A percentile compares a stretch with the other conserved stretches of the same genome.
phyloP scores from a whole-genome alignment of 257 asterid species.

The Solanum chilense region DNA sequence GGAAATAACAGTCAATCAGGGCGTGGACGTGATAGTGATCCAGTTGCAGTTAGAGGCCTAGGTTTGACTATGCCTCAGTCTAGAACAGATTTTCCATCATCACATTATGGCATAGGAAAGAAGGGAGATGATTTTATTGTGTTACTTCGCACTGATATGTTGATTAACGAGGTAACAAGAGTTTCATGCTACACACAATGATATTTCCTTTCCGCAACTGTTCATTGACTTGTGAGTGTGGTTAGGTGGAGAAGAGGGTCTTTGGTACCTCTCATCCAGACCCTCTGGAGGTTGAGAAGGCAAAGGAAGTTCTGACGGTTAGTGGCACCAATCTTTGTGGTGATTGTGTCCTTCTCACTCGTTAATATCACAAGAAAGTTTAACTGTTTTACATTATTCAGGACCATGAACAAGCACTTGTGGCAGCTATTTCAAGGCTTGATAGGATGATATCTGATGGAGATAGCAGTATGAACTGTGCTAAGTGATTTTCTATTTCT shows the following conservation, averaged over 20 bases:
- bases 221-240: neutral
- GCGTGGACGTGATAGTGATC: neutral
- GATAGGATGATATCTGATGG: neutral
- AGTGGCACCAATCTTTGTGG: neutral
- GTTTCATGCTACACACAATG: neutral
- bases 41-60: neutral
- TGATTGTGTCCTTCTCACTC: neutral
- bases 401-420: neutral
- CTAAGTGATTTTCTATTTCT: neutral
- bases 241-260: neutral
- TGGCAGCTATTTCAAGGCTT: neutral
- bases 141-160: neutral
- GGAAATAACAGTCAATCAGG: neutral
- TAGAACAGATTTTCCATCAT: neutral
- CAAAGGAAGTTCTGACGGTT: neutral
- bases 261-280: neutral
- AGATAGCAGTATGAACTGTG: neutral
- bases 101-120: neutral
- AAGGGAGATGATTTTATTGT: neutral
- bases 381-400: neutral
- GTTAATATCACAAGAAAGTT: neutral
- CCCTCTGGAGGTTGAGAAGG: neutral
- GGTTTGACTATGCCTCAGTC: neutral
- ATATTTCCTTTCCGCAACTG: neutral
- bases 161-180: neutral